These are phyloP conservation scores for Beauveria pseudobassiana DNA, from an alignment of 2,329 filamentous ascomycete genomes.

Conservation along the genomic window DNA sequence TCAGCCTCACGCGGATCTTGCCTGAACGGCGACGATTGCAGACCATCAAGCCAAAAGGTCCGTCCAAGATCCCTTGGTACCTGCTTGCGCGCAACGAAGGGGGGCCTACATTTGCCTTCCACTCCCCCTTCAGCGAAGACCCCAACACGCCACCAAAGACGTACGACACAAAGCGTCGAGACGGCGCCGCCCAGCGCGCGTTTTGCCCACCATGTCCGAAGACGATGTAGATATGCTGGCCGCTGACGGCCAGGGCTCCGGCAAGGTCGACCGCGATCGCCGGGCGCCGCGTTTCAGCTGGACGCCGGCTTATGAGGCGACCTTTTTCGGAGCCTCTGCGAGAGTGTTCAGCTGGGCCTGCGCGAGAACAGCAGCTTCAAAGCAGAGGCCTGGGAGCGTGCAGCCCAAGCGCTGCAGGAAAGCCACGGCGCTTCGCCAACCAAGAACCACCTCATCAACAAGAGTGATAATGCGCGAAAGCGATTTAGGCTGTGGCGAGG, in stretches of 20 bases:
- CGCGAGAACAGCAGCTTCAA: slow-evolving; percentile 55
- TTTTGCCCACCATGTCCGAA: slow-evolving; percentile 26
- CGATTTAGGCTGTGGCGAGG: slow-evolving; percentile 55
- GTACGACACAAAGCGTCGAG: background rate
- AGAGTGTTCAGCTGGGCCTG: slow-evolving; percentile 49
- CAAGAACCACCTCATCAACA: slow-evolving; percentile 56
- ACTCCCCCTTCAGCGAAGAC: slow-evolving; percentile 5
- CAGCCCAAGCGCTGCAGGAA: slow-evolving; percentile 45
- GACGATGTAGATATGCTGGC: slow-evolving; percentile 31
- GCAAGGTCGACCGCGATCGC: slow-evolving; percentile 31
- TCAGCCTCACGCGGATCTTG: background rate
- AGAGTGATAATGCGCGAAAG: slow-evolving; percentile 56
- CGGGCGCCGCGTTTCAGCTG: slow-evolving; percentile 51
- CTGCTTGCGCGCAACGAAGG: slow-evolving; percentile 11
- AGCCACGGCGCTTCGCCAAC: slow-evolving; percentile 50
- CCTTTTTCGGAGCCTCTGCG: slow-evolving; percentile 55
- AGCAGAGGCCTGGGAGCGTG: slow-evolving; percentile 53
- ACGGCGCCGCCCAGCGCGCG: background rate
- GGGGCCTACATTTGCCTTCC: slow-evolving; percentile 8
- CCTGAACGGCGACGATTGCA: background rate
- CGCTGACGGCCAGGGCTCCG: slow-evolving; percentile 25
- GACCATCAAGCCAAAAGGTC: background rate
- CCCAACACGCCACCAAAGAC: background rate
- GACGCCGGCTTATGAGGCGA: slow-evolving; percentile 51
- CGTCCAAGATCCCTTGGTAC: background rate